Evolutionary conservation across 2,329 filamentous ascomycete genomes (phyloP), one percentile per base, ranked within the genome.

Genomic region (Beauveria sp.): DNA sequence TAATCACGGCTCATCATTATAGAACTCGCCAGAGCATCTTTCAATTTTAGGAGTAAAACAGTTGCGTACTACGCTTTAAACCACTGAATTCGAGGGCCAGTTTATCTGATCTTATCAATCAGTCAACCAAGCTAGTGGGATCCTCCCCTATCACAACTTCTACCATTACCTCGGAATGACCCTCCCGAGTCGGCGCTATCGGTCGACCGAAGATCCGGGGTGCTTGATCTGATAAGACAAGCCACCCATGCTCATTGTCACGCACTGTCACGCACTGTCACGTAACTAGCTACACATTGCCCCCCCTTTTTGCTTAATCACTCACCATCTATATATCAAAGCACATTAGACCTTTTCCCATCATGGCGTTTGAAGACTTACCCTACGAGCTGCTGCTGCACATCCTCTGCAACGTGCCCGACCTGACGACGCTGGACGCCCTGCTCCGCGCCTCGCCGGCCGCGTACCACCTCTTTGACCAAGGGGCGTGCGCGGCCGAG

Each of bases 1-100:
- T 70, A 40, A 66, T 43, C 38, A 64, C 67, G 31, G 63, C 67
- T 28, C 65, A 67, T 48, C 10, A 42, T 7, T 7, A 5, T 12
- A 12, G 4, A 34, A 12, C 31, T 34, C 51, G 6, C 7, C n/a
- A 3, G 42, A 31, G 3, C 54, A 40, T 18, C 16, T 57, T 10
- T 24, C 6, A 3, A 16, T 56, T 3, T 57, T 34, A 12, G 31
- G 22, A 24, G 22, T 24, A 24, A 3, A 24, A 3, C 22, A 24
- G 5, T 31, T 34, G 12, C 31, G 31, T 12, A 12, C 31, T 34
- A 34, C 31, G 5, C 31, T 34, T 14, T 34, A 14, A 34, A 34
- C 31, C 12, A 12, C 31, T 12, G 10, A 34, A 34, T 34, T 1
- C 31, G 12, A 34, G 31, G 9, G 31, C 31, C 5, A 14, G 3